A percentile compares a stretch with the other conserved stretches of the same genome.
These are phyloP conservation scores for Bombardia bombarda DNA, from an alignment of 495 filamentous ascomycete species.

Conservation along the genomic window DNA sequence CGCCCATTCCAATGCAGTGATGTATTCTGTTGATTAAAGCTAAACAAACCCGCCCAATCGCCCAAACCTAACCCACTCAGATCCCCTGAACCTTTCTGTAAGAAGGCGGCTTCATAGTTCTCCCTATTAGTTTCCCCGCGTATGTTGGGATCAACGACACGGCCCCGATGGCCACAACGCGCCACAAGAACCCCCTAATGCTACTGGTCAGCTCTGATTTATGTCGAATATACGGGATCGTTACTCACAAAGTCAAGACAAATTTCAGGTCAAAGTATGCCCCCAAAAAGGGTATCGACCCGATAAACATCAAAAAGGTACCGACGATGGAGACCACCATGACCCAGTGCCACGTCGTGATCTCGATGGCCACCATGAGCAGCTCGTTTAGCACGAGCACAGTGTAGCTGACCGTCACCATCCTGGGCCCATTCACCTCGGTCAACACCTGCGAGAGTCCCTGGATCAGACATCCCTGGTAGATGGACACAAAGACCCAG, in stretches of 20 bases:
- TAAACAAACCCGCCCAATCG: too few relatives aligned
- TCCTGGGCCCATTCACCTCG: conserved; percentile 56
- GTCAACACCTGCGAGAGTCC: conserved; percentile 83
- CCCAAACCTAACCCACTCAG: neutral
- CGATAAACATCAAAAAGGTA: conserved; percentile 71
- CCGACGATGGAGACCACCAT: conserved; percentile 83
- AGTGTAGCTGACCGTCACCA: conserved; percentile 89
- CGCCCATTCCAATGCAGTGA: neutral
- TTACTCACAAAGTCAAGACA: conserved; percentile 55
- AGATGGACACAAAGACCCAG: conserved; percentile 93
- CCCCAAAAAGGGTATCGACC: conserved; percentile 77
- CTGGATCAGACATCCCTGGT: conserved; percentile 92
- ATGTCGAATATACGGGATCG: neutral
- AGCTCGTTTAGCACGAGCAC: conserved; percentile 91
- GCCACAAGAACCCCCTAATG: conserved; percentile 75
- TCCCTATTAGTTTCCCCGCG: conserved; percentile 70
- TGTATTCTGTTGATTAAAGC: too few relatives aligned
- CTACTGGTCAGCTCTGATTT: conserved; percentile 6
- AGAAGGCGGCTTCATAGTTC: conserved; percentile 83
- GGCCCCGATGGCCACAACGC: conserved; percentile 67
- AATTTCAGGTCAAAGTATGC: conserved; percentile 85
- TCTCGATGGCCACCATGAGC: conserved; percentile 90
- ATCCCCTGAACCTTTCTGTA: conserved; percentile 83
- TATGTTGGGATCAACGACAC: conserved; percentile 82
- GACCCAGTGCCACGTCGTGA: conserved; percentile 94